phyloP scores from a whole-genome alignment of 1,284 basidiomycete species.

The Vanrija sp. region DNA sequence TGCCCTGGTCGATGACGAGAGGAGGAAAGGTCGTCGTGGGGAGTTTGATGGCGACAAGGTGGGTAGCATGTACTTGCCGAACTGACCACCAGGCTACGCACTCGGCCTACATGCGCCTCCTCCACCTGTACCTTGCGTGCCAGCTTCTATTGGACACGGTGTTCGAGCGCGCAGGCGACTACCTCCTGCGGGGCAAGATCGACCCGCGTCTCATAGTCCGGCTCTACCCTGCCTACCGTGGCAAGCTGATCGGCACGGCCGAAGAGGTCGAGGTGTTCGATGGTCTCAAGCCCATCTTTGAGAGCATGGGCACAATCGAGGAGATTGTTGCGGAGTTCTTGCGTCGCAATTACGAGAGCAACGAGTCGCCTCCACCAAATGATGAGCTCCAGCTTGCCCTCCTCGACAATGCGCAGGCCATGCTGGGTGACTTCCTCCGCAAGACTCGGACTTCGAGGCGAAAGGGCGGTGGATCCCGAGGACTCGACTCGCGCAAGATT shows the following conservation, averaged over 20 bases:
- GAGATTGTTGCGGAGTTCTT: constrained; percentile 30
- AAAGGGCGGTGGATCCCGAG: constrained; percentile 38
- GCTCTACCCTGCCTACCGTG: constrained; percentile 45
- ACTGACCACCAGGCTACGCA: constrained; percentile 32
- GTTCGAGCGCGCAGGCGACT: constrained; percentile 49
- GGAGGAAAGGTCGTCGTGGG: constrained; percentile 38
- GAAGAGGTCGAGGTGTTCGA: constrained; percentile 46
- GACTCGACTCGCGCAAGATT: constrained; percentile 43
- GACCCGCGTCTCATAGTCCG: constrained; percentile 48
- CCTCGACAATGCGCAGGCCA: constrained; percentile 39
- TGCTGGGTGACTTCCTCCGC: constrained; percentile 48
- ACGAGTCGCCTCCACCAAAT: not conserved
- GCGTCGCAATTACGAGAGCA: constrained; percentile 2
- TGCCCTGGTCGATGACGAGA: constrained; percentile 43
- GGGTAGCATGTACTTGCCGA: not conserved
- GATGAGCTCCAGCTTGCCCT: constrained; percentile 33
- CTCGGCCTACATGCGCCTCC: constrained; percentile 41
- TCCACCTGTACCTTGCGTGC: constrained; percentile 48
- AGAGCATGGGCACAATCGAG: constrained; percentile 37
- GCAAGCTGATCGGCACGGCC: constrained; percentile 38
- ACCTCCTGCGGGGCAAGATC: constrained; percentile 42
- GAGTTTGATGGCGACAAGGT: constrained; percentile 44
- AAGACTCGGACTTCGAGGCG: constrained; percentile 45
- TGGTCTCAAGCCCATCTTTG: constrained; percentile 40
- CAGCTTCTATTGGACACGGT: constrained; percentile 42